Base-by-base conservation (phyloP, 768 basidiomycete species). In the Strobilomyces confusus region DNA sequence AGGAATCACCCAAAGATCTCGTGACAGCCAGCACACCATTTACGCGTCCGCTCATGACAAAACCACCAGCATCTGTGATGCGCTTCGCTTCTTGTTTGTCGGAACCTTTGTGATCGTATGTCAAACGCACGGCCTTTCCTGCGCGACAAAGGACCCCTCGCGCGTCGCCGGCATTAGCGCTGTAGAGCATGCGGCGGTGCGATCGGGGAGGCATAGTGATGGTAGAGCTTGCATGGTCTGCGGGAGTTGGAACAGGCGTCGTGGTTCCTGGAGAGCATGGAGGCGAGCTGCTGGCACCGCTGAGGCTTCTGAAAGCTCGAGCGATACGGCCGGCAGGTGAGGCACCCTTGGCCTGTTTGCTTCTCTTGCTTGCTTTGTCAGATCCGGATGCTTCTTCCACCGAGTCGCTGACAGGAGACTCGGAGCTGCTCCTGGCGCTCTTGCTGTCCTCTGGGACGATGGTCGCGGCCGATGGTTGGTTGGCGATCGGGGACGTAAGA, bases 1-100 rank as follows among this genome's bases (percentile, higher is more conserved):
- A 89, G 2, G 93, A 89, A 66, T 99, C 97, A 32, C 97, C 97
- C 52, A 99, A 75, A 63, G 93, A 93, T 53, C 97, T 80, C 17
- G 97, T 99, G 26, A 99, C 97, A 7, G 94, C 94, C 50, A 99
- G 75, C 38, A 98, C 95, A 58, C 95, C 97, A 60, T 99, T 99
- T 32, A 99, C 97, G 13, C 97, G 83, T 58, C 95, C 97, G 64
- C 95, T 95, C 89, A 99, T 86, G 20, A 99, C 95, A 66, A 98
- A 99, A 2, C 97, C 97, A 11, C 97, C 97, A 0, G 97, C 97
- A 65, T 98, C 97, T 45, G 81, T 94, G 68, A 99, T 98, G 20
- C 97, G 83, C 73, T 97, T 98, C 19, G 95, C 95, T 72, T 99
- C 97, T 69, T 95, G 93, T 64, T 88, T 87, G 69, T 99, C 97